A percentile compares a stretch with the other conserved stretches of the same genome.
phyloP scores from a whole-genome alignment of 1,284 basidiomycete species.

The Quambalaria eucalypti region DNA sequence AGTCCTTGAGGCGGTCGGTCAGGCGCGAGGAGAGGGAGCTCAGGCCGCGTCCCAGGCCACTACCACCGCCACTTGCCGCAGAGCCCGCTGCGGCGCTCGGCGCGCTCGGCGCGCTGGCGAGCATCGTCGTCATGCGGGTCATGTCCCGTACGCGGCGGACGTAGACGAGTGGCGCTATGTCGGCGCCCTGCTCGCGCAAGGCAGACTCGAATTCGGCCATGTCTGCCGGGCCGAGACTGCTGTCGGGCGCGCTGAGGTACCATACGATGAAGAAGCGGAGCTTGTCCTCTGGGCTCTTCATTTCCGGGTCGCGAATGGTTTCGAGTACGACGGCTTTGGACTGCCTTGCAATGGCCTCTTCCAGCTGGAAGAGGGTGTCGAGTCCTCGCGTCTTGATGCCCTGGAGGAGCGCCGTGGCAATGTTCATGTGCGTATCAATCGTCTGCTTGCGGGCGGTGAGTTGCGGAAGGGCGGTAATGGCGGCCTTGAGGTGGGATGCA shows the following conservation, averaged over 20 bases:
- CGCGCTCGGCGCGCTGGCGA: conserved; percentile 56
- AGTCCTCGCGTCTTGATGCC: conserved; percentile 91
- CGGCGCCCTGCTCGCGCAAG: conserved; percentile 51
- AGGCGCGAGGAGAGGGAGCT: conserved; percentile 57
- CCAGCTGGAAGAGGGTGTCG: conserved; percentile 91
- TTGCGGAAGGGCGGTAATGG: conserved; percentile 96
- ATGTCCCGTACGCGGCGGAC: conserved; percentile 82
- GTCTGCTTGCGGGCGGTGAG: conserved; percentile 91
- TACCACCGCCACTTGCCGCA: conserved; percentile 5
- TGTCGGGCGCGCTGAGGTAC: conserved; percentile 67
- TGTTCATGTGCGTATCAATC: conserved; percentile 98
- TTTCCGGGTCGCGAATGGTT: conserved; percentile 53
- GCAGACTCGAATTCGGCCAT: conserved; percentile 65
- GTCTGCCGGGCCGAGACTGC: conserved; percentile 62
- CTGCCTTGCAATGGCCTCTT: conserved; percentile 63
- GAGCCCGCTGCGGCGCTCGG: conserved; percentile 22
- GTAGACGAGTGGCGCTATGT: conserved; percentile 83
- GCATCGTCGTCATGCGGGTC: conserved; percentile 83
- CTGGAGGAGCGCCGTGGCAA: conserved; percentile 87
- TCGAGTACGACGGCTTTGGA: not conserved
- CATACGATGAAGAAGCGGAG: conserved; percentile 86
- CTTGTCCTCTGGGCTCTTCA: conserved; percentile 58
- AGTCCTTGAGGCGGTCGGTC: conserved; percentile 85
- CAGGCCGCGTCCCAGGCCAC: conserved; percentile 81
- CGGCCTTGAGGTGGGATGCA: conserved; percentile 88